These are phyloP conservation scores for Aspergillus floridensis DNA, from an alignment of 2,329 filamentous ascomycete species.

Conservation along the genomic window DNA sequence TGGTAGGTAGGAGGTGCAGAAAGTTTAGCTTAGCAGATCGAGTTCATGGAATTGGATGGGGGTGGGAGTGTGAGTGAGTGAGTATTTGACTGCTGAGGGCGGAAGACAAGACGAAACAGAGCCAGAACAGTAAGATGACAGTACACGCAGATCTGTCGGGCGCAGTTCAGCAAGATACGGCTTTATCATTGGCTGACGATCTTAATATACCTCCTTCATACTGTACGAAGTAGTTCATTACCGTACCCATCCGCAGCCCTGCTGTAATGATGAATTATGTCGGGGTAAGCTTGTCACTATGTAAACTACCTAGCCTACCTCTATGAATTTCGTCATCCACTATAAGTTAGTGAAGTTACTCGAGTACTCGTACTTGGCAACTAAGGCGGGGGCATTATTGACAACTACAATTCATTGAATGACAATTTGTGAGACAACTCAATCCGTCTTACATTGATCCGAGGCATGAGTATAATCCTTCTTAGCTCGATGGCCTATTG, in stretches of 20 bases:
- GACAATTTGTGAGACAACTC: background rate
- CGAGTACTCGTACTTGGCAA: no score
- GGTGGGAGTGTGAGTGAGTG: background rate
- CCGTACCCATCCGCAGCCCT: no score
- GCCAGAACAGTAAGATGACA: background rate
- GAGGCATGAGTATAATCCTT: no score
- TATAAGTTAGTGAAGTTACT: background rate
- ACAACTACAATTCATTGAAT: background rate
- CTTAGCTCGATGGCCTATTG: no score
- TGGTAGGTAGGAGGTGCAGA: slow-evolving; percentile 12
- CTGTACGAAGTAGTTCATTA: background rate
- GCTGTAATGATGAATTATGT: background rate
- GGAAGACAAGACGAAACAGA: slow-evolving; percentile 1
- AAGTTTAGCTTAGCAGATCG: slow-evolving; percentile 9
- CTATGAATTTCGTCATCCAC: slow-evolving; percentile 19
- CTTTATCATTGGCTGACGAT: background rate
- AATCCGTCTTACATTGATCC: background rate
- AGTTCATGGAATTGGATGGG: slow-evolving; percentile 7
- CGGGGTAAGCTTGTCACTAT: background rate
- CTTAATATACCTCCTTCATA: background rate
- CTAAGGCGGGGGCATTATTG: no score
- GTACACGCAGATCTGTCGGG: background rate
- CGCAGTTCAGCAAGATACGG: slow-evolving; percentile 1
- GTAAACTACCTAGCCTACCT: background rate
- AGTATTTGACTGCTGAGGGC: background rate